Evolutionary conservation across 768 basidiomycete species (phyloP).

Genomic region (Phlegmacium glaucopus): DNA sequence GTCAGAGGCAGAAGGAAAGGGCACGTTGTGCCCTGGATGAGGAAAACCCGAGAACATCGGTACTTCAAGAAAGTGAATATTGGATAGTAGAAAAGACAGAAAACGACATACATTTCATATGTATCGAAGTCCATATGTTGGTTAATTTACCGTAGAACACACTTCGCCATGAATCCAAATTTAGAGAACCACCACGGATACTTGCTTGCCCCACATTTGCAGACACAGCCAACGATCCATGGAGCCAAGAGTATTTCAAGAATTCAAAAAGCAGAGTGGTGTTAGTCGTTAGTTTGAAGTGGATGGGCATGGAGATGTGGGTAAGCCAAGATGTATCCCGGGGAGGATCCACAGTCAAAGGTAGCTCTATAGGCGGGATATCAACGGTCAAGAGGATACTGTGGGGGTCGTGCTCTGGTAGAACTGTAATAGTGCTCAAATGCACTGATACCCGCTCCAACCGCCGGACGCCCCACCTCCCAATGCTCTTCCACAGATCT

Average conservation of each 20-base stretch:
- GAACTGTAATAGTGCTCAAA: slow-evolving; percentile 47
- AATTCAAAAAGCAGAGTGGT: slow-evolving; percentile 46
- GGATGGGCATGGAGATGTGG: slow-evolving; percentile 45
- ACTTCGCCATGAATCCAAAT: slow-evolving; percentile 46
- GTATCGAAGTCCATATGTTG: slow-evolving; percentile 44
- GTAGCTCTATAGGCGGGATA: slow-evolving; percentile 48
- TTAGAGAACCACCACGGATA: slow-evolving; percentile 49
- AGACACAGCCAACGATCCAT: slow-evolving; percentile 43
- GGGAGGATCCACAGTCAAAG: slow-evolving; percentile 52
- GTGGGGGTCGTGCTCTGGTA: slow-evolving; percentile 36
- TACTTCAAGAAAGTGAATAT: slow-evolving; percentile 38
- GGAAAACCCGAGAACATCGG: slow-evolving; percentile 67
- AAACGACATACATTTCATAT: slow-evolving; percentile 48
- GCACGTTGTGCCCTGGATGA: slow-evolving; percentile 43
- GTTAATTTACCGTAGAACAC: slow-evolving; percentile 36
- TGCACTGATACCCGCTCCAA: slow-evolving; percentile 56
- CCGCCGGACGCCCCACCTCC: slow-evolving; percentile 59
- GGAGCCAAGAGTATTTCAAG: slow-evolving; percentile 54
- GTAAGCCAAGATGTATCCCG: slow-evolving; percentile 56
- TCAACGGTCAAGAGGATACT: slow-evolving; percentile 44
- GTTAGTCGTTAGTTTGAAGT: slow-evolving; percentile 53
- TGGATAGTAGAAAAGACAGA: slow-evolving; percentile 2
- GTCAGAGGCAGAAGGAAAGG: slow-evolving; percentile 54
- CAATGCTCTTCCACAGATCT: slow-evolving; percentile 62
- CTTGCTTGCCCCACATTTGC: slow-evolving; percentile 39